Conservation (phyloP, 192 early-diverging fungal species). For the Spizellomyces sp. region DNA sequence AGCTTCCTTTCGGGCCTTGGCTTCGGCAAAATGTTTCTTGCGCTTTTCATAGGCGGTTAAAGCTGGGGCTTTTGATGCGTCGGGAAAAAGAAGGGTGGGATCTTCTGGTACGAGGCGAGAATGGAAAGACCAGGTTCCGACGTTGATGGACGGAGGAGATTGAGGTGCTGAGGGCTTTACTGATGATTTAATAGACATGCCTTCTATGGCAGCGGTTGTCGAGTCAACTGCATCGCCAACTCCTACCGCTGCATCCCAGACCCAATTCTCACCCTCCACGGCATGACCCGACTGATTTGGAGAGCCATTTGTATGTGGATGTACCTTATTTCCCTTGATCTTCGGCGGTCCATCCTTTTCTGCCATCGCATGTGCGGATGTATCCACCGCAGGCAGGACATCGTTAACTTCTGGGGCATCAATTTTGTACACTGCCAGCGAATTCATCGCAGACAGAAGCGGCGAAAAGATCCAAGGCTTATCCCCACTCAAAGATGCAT, state of each 20-base stretch:
- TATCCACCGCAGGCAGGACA: neutral
- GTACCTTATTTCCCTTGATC: neutral
- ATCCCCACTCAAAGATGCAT: slow-evolving; percentile 25
- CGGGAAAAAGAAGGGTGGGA: slow-evolving; percentile 26
- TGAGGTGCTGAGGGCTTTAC: slow-evolving; percentile 5
- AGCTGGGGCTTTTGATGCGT: slow-evolving; percentile 1
- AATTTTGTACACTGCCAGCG: slow-evolving; percentile 30
- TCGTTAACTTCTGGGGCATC: slow-evolving; percentile 23
- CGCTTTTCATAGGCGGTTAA: slow-evolving; percentile 44
- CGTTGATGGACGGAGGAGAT: slow-evolving; percentile 6
- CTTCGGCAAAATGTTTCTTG: slow-evolving; percentile 35
- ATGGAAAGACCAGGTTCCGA: slow-evolving; percentile 39
- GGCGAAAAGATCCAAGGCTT: slow-evolving; percentile 44
- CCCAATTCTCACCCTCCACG: neutral
- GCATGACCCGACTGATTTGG: neutral
- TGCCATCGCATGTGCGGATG: slow-evolving; percentile 8
- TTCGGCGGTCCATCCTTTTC: neutral
- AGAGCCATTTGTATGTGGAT: neutral
- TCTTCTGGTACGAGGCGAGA: slow-evolving; percentile 37
- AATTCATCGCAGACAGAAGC: slow-evolving; percentile 43
- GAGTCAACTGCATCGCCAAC: neutral
- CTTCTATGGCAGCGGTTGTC: neutral
- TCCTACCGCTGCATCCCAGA: neutral
- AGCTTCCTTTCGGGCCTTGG: slow-evolving; percentile 14
- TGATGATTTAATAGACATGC: neutral